Evolutionary conservation across 108 stramenopile genomes (phyloP).

Genomic region (Mayamaea pseudoterrestris): DNA sequence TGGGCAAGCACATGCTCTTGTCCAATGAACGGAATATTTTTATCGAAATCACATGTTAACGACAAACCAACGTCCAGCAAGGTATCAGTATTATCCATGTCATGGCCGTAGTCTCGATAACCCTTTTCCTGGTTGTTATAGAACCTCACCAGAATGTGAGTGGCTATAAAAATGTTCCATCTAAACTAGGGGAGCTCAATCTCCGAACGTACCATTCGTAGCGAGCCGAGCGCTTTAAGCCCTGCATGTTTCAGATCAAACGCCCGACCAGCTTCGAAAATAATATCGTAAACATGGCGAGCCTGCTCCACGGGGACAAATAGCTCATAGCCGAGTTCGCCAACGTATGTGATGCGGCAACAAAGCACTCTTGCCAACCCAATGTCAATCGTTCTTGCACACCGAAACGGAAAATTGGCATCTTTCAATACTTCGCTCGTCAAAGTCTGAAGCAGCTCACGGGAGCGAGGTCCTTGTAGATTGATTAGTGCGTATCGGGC

Average conservation of each 20-base stretch:
- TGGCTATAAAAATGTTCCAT: neutral
- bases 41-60: constrained; percentile 62
- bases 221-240: constrained; percentile 48
- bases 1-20: constrained; percentile 26
- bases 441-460: constrained; percentile 37
- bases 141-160: neutral
- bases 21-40: constrained; percentile 49
- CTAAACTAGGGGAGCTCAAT: neutral
- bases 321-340: constrained; percentile 71
- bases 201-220: constrained; percentile 26
- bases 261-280: constrained; percentile 22
- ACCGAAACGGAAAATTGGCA: constrained; percentile 38
- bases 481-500: constrained; percentile 50
- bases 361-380: constrained; percentile 33
- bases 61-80: constrained; percentile 48
- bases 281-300: constrained; percentile 38
- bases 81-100: constrained; percentile 70
- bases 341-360: constrained; percentile 64
- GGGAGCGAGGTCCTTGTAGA: constrained; percentile 55
- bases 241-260: constrained; percentile 39
- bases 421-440: constrained; percentile 25
- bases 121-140: constrained; percentile 39
- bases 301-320: constrained; percentile 59
- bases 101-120: constrained; percentile 78
- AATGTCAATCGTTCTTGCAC: constrained; percentile 35